These are phyloP conservation scores for Fusarium avenaceum DNA, from an alignment of 2,329 filamentous ascomycete genomes.

Conservation along the genomic window DNA sequence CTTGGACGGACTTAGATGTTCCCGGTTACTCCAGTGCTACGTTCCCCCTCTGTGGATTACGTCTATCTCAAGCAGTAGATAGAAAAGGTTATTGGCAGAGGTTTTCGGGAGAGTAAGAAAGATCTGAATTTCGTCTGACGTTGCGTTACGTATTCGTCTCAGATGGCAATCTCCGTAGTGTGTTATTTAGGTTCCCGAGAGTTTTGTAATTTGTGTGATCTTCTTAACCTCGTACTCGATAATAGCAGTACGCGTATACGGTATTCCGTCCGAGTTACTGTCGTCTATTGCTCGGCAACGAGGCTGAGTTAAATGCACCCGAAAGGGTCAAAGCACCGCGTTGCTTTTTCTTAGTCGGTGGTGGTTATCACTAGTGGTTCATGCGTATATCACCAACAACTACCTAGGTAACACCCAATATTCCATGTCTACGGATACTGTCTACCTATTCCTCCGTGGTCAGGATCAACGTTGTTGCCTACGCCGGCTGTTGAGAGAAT, in stretches of 20 bases:
- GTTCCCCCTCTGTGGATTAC: slow-evolving; percentile 29
- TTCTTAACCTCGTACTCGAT: background rate
- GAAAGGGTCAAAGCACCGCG: slow-evolving; percentile 20
- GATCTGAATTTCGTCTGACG: background rate
- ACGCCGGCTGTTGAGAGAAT: background rate
- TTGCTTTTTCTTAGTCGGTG: background rate
- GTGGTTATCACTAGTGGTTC: background rate
- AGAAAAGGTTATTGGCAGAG: slow-evolving; percentile 1
- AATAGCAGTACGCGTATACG: no score
- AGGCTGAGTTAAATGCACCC: slow-evolving; percentile 12
- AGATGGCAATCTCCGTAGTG: slow-evolving; percentile 34
- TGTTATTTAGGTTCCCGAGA: slow-evolving; percentile 18
- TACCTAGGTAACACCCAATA: no score
- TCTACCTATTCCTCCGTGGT: no score
- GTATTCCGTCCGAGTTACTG: background rate
- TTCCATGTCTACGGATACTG: no score
- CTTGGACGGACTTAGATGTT: slow-evolving; percentile 26
- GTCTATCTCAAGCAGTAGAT: slow-evolving; percentile 16
- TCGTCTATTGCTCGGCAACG: slow-evolving; percentile 2
- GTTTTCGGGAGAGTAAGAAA: background rate
- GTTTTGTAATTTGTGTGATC: slow-evolving; percentile 16
- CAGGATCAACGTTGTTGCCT: background rate
- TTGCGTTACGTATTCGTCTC: slow-evolving; percentile 30
- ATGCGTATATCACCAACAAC: no score
- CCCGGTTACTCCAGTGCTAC: slow-evolving; percentile 25